Conservation (phyloP, 805 yeast species). For the Ogataea allantospora region DNA sequence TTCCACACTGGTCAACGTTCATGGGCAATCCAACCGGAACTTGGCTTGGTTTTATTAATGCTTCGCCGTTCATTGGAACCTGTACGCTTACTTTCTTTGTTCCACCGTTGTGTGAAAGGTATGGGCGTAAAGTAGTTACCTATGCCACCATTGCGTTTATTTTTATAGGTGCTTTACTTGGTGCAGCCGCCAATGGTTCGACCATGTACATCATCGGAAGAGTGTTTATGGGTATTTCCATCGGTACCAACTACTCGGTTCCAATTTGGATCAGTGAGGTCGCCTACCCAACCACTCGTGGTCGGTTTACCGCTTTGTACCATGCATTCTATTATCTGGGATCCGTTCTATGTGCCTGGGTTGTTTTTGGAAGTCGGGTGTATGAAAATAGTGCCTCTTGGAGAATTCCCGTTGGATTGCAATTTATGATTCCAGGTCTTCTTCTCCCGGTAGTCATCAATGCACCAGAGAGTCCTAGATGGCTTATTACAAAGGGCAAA, state of each 20-base stretch:
- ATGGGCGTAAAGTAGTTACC: constrained; percentile 17
- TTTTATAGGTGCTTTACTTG: constrained; percentile 21
- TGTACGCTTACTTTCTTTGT: constrained; percentile 18
- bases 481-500: constrained; percentile 31
- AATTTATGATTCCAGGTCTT: constrained; percentile 37
- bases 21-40: constrained; percentile 20
- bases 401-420: constrained; percentile 42
- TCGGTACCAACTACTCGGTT: constrained; percentile 19
- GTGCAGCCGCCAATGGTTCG: constrained; percentile 18
- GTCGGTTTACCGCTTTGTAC: constrained; percentile 34
- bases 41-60: constrained; percentile 22
- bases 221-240: constrained; percentile 18
- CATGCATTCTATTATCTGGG: constrained; percentile 44
- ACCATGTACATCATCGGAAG: constrained; percentile 20
- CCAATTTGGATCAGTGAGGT: constrained; percentile 29
- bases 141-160: constrained; percentile 11
- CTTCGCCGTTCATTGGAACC: constrained; percentile 21
- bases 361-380: constrained; percentile 39
- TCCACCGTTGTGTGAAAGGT: constrained; percentile 19
- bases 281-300: constrained; percentile 36
- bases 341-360: constrained; percentile 43
- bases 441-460: constrained; percentile 30
- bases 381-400: constrained; percentile 29
- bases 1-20: constrained; percentile 15
- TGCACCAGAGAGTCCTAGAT: constrained; percentile 42